Conservation (phyloP, 495 filamentous ascomycete genomes). For the Podospora sp. region DNA sequence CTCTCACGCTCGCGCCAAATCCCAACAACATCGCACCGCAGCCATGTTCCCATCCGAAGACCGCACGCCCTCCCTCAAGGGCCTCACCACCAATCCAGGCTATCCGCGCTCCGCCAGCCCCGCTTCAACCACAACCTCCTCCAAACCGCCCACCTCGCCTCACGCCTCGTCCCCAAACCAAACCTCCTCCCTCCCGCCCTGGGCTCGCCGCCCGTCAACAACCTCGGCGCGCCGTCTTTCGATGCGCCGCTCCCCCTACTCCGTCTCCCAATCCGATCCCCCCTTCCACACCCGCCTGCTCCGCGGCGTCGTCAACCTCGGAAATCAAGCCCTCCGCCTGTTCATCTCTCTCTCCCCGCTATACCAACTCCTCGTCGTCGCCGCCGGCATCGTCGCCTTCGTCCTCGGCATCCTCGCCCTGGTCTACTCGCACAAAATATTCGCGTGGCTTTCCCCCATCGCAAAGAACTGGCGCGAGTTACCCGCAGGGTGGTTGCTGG, state of each 20-base stretch:
- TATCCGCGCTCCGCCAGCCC: background rate
- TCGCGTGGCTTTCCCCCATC: constrained; percentile 67
- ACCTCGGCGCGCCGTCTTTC: constrained; percentile 23
- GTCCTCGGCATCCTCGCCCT: constrained; percentile 63
- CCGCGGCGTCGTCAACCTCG: constrained; percentile 21
- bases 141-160: constrained; percentile 3
- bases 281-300: constrained; percentile 24
- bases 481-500: constrained; percentile 70
- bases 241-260: constrained; percentile 24
- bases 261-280: background rate
- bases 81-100: constrained; percentile 9
- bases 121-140: background rate
- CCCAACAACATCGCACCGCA: too few relatives aligned
- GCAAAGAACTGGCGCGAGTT: constrained; percentile 74
- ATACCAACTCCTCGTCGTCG: constrained; percentile 62
- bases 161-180: constrained; percentile 22
- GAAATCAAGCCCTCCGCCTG: constrained; percentile 31
- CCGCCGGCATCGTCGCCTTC: constrained; percentile 51
- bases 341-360: constrained; percentile 54
- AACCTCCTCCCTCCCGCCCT: constrained; percentile 14
- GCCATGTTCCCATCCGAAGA: constrained; percentile 5
- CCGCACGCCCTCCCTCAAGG: constrained; percentile 1
- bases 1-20: too few relatives aligned
- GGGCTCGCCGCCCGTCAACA: constrained; percentile 4
- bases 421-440: constrained; percentile 75